Base-by-base conservation (phyloP, 177 flowering plant genomes). In the Tripterygium wilfordii region DNA sequence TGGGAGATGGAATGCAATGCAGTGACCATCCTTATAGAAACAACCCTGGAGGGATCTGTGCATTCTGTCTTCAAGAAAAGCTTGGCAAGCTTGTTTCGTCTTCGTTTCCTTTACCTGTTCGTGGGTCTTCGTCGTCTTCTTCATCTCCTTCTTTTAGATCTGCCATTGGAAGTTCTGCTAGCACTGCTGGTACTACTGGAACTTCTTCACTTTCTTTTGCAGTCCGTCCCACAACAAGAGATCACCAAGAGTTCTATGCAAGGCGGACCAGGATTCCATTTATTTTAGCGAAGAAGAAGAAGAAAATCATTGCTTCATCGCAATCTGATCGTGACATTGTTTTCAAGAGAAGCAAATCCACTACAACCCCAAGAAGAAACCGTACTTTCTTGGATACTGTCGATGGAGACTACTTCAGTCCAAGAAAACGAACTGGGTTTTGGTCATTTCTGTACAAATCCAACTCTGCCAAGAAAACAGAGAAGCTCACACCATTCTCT, bases 31-130 rank as follows among this genome's bases (percentile, higher is more conserved):
- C 79, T 16, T 69, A 58, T 58, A 61, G 59, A 8, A 74, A 48
- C 53, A 70, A 64, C 64, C 75, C 72, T 42, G 79, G 91, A 39
- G 95, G 89, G 51, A 82, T 85, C 65, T 85, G 95, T 44, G 87
- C 85, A n/a, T 74, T 82, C 20, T 85, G 95, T 36, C 72, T 85
- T 2, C 87, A 82, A 25, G 95, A 85, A 43, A 82, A 80, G 72
- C 68, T 85, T 4, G 85, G 85, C 10, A 78, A 71, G 69, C 78
- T 85, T 1, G 78, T 85, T 20, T 53, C 81, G 10, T 67, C 82
- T 12, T 74, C 75, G 25, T 64, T 55, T 45, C 67, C 75, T 41
- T 16, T 55, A 36, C 63, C 78, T 19, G 39, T 62, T 26, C 67
- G 40, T 14, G 39, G 16, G 29, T 45, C 75, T 14, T 64, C 85